Percentiles rank a stretch among this genome's conserved stretches.
phyloP scores from a whole-genome alignment of 2,329 filamentous ascomycete genomes.

The Colletotrichum lupini region DNA sequence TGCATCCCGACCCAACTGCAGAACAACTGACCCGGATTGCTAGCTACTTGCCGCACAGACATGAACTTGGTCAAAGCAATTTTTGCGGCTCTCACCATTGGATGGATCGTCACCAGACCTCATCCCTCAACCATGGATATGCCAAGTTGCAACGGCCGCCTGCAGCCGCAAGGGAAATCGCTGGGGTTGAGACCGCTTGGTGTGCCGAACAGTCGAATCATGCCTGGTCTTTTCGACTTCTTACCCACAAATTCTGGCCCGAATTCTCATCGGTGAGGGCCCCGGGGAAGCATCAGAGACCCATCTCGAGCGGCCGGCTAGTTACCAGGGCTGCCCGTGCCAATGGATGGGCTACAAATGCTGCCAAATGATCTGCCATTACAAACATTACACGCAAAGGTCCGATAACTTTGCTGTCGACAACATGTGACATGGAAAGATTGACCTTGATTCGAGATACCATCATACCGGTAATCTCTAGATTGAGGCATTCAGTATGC shows the following conservation, averaged over 20 bases:
- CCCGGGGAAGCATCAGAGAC: constrained; percentile 7
- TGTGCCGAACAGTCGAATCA: constrained; percentile 25
- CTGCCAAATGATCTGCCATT: background rate
- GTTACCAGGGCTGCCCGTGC: background rate
- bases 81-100: constrained; percentile 29
- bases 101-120: constrained; percentile 12
- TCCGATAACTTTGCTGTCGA: background rate
- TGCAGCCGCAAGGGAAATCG: constrained; percentile 28
- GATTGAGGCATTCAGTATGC: constrained; percentile 5
- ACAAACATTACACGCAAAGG: background rate
- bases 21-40: constrained; percentile 8
- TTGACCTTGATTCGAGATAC: background rate
- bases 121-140: constrained; percentile 24
- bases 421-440: background rate
- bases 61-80: constrained; percentile 9
- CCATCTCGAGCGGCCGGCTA: constrained; percentile 3
- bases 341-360: background rate
- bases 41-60: constrained; percentile 19
- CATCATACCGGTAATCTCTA: background rate
- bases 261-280: constrained; percentile 25
- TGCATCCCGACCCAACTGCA: constrained; percentile 17
- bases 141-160: constrained; percentile 32
- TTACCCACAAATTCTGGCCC: constrained; percentile 16
- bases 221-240: constrained; percentile 7
- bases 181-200: constrained; percentile 14